Base-by-base conservation (phyloP, 805 yeast species). In the Metschnikowia cerradonensis region DNA sequence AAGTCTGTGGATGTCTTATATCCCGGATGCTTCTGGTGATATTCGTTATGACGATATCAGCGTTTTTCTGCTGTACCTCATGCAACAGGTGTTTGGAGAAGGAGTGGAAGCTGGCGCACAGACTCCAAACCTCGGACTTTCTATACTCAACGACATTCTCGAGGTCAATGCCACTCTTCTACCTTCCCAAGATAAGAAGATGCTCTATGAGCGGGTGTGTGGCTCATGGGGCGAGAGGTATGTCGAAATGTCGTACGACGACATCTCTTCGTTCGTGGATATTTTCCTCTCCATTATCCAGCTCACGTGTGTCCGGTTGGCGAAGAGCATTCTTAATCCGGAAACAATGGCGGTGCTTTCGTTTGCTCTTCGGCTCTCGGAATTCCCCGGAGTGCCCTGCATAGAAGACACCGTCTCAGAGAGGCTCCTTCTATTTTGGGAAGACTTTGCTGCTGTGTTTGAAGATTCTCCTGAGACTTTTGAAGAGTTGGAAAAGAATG, bases 351-450 rank as follows among this genome's bases (percentile, higher is more conserved):
- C 66, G 14, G 75, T 80, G 47, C 66, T 86, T 14, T 70, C 76
- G 17, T 72, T 80, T 23, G 63, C 86, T 17, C 52, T 84, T 15
- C 72, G 72, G 47, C 61, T 87, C 46, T 80, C 90, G 0, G 74
- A 77, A 51, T 76, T 77, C 47, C 82, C 84, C 1, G 80, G 84
- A 2, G 53, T 65, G 5, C 86, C 94, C 0, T 72, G 83, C 2
- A 57, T 71, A 0, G 86, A 86, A 36, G 95, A 87, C 63, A 63
- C 66, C 14, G 70, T 84, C 6, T 70, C 75, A 46, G 77, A 71
- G 17, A 67, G 68, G 50, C 75, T 86, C 60, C 71, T 84, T 7
- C 79, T 80, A 33, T 84, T 87, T 60, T 88, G 95, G 95, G 75
- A 78, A 45, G 84, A 82, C 48, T 66, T 86, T 32, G 78, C 83